Evolutionary conservation across 2,329 filamentous ascomycete genomes (phyloP).

Genomic region (Claviceps fusiformis): DNA sequence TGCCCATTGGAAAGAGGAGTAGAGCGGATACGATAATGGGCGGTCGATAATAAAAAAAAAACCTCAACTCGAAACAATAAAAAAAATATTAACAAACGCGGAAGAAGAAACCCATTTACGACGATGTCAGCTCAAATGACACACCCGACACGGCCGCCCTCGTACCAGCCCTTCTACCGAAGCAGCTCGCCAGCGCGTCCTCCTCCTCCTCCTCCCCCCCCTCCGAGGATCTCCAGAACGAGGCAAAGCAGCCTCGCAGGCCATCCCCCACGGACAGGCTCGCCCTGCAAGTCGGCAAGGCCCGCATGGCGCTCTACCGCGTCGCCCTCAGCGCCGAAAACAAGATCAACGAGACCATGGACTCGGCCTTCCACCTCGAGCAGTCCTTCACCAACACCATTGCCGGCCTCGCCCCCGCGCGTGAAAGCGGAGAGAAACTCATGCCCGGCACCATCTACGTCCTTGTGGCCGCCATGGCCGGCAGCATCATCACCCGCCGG

Average conservation of each 20-base stretch:
- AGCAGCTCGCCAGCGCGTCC: slow-evolving; percentile 6
- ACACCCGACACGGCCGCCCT: slow-evolving; percentile 16
- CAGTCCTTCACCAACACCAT: slow-evolving; percentile 80
- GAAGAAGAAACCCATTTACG: slow-evolving; percentile 65
- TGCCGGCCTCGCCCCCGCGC: slow-evolving; percentile 73
- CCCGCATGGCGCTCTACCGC: slow-evolving; percentile 66
- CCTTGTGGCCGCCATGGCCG: slow-evolving; percentile 86
- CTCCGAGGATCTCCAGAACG: slow-evolving; percentile 17
- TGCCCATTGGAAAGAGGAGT: no score
- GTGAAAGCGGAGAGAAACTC: slow-evolving; percentile 74
- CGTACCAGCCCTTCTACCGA: slow-evolving; percentile 12
- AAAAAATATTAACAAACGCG: not conserved
- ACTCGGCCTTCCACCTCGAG: slow-evolving; percentile 72
- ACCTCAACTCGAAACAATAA: not conserved
- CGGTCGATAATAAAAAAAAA: no score
- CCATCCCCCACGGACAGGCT: slow-evolving; percentile 85
- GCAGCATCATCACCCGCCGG: slow-evolving; percentile 80
- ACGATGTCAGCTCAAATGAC: slow-evolving; percentile 38
- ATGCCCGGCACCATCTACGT: slow-evolving; percentile 88
- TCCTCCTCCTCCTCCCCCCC: no score
- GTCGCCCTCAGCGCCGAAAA: slow-evolving; percentile 66
- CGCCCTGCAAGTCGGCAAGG: slow-evolving; percentile 65
- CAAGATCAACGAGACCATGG: slow-evolving; percentile 69
- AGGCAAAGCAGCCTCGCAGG: slow-evolving; percentile 17
- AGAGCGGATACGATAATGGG: no score